Conservation (phyloP, 306 rosid species). For the Corylus heterophylla region DNA sequence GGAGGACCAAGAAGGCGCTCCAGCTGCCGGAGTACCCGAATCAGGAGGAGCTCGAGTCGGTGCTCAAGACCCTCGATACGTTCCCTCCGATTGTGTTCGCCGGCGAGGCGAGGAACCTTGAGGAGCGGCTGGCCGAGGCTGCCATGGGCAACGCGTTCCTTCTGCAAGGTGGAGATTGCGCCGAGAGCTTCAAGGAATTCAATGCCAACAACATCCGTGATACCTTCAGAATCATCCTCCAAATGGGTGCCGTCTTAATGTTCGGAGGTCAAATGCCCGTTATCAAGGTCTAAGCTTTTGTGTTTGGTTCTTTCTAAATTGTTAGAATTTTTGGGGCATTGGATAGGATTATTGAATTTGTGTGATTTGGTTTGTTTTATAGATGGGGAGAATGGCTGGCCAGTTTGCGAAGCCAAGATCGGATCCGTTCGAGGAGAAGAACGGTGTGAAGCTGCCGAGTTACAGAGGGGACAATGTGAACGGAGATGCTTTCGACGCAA, state of each 20-base stretch:
- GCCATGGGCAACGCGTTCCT: slow-evolving; percentile 92
- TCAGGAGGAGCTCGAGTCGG: slow-evolving; percentile 65
- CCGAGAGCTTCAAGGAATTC: slow-evolving; percentile 98
- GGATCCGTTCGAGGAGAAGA: slow-evolving; percentile 80
- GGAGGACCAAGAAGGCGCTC: slow-evolving; percentile 84
- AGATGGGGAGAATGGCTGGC: slow-evolving; percentile 99
- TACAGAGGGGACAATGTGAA: slow-evolving; percentile 96
- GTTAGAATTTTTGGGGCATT: background rate
- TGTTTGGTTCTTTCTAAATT: background rate
- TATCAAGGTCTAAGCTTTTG: slow-evolving; percentile 55
- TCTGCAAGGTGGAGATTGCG: slow-evolving; percentile 91
- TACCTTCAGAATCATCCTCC: slow-evolving; percentile 84
- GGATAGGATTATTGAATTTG: slow-evolving; percentile 7
- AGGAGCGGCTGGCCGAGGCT: slow-evolving; percentile 74
- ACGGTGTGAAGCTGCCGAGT: slow-evolving; percentile 94
- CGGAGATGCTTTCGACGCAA: slow-evolving; percentile 80
- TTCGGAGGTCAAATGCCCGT: slow-evolving; percentile 98
- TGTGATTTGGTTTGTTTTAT: slow-evolving; percentile 13
- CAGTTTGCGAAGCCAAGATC: slow-evolving; percentile 99
- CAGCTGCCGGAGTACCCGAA: slow-evolving; percentile 89
- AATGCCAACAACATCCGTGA: slow-evolving; percentile 93
- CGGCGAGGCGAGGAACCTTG: slow-evolving; percentile 86
- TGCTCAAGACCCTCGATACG: slow-evolving; percentile 69
- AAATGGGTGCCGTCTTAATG: slow-evolving; percentile 94
- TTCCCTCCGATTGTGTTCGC: slow-evolving; percentile 98